Evolutionary conservation across 352 stramenopile genomes (phyloP).

Genomic region (Phytophthora europaea): DNA sequence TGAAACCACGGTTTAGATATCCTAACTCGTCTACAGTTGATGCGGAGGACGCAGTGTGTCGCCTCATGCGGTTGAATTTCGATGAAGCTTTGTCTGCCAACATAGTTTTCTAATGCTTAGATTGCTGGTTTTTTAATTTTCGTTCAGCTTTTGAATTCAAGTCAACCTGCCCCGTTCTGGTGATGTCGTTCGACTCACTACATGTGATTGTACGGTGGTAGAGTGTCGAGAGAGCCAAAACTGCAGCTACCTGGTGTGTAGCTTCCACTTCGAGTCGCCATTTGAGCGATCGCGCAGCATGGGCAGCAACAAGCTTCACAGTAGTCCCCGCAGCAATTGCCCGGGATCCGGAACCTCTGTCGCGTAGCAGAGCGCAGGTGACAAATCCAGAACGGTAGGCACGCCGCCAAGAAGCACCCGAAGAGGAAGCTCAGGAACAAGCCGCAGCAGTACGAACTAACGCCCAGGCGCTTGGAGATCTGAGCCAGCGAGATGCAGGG

Average conservation of each 20-base stretch:
- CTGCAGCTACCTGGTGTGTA: slow-evolving; percentile 58
- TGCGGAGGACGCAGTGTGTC: slow-evolving; percentile 2
- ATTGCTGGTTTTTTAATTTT: not conserved
- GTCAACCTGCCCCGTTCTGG: not conserved
- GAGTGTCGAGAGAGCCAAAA: slow-evolving; percentile 45
- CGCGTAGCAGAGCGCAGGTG: slow-evolving; percentile 50
- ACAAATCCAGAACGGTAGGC: slow-evolving; percentile 39
- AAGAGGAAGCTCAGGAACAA: slow-evolving; percentile 28
- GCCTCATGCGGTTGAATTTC: slow-evolving; percentile 31
- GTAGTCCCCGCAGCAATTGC: slow-evolving; percentile 43
- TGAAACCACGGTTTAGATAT: not conserved
- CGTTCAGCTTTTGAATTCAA: slow-evolving; percentile 5
- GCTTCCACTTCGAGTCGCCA: slow-evolving; percentile 61
- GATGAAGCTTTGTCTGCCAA: slow-evolving; percentile 9
- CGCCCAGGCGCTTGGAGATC: slow-evolving; percentile 42
- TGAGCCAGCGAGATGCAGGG: slow-evolving; percentile 50
- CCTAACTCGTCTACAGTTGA: too few species aligned
- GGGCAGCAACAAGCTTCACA: slow-evolving; percentile 50
- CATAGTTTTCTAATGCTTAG: slow-evolving; percentile 10
- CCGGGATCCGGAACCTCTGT: slow-evolving; percentile 54
- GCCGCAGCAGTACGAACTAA: slow-evolving; percentile 32
- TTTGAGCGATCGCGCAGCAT: slow-evolving; percentile 64
- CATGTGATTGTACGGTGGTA: slow-evolving; percentile 37
- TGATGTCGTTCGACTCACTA: slow-evolving; percentile 4
- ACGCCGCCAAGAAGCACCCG: slow-evolving; percentile 21